A percentile compares a stretch with the other conserved stretches of the same genome.
Evolutionary conservation across 2,329 filamentous ascomycete species (phyloP).

Genomic region (Alternaria consortialis): DNA sequence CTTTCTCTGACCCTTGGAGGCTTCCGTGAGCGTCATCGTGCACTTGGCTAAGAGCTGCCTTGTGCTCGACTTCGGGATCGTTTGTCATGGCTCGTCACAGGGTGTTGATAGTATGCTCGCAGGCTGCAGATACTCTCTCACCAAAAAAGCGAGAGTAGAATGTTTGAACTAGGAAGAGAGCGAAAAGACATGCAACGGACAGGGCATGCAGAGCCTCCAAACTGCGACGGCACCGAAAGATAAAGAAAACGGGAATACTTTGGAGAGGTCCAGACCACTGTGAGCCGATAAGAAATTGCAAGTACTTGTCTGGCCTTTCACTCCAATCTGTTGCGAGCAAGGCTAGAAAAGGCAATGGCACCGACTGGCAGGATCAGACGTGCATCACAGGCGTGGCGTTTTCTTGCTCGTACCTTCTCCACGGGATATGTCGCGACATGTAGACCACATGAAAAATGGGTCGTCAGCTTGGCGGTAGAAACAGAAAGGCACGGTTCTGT

Average conservation of each 20-base stretch:
- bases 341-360: not conserved
- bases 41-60: not conserved
- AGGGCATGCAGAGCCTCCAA: not conserved
- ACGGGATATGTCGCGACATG: not conserved
- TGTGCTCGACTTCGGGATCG: not conserved
- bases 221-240: not conserved
- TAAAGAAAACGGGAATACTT: not conserved
- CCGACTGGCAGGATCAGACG: not conserved
- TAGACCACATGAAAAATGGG: not conserved
- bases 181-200: not conserved
- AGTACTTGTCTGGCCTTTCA: not conserved
- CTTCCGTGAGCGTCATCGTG: not conserved
- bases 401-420: conserved; percentile 1
- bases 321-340: not conserved
- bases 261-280: not conserved
- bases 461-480: not conserved
- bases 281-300: not conserved
- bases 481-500: not conserved
- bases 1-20: not conserved
- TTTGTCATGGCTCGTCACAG: not conserved
- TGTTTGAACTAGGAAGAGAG: not conserved
- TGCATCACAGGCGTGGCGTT: conserved; percentile 1
- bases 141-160: not conserved
- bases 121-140: not conserved
- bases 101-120: not conserved